Conservation (phyloP, 805 yeast species). For the Cyberlindnera petersonii region DNA sequence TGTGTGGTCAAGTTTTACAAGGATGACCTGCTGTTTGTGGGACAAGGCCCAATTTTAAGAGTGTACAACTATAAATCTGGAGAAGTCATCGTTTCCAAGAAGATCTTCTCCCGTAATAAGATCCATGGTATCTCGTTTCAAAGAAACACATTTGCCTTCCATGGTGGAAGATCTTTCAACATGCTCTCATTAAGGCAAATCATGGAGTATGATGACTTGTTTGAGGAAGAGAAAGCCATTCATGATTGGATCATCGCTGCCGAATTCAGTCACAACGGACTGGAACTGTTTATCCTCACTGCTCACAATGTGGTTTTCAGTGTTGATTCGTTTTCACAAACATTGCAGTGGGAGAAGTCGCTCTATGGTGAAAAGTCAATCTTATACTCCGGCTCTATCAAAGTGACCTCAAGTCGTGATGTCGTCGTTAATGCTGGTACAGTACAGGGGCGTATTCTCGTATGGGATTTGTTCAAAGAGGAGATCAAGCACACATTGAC, state of each 20-base stretch:
- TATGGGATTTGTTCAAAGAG: constrained; percentile 60
- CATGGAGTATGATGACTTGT: constrained; percentile 22
- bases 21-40: constrained; percentile 46
- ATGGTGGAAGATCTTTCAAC: constrained; percentile 73
- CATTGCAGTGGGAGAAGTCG: constrained; percentile 29
- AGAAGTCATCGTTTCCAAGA: constrained; percentile 34
- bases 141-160: constrained; percentile 37
- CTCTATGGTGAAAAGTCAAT: constrained; percentile 72
- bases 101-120: constrained; percentile 66
- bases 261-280: constrained; percentile 41
- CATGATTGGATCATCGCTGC: constrained; percentile 80
- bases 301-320: constrained; percentile 71
- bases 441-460: constrained; percentile 79
- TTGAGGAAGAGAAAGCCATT: constrained; percentile 43
- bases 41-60: constrained; percentile 67
- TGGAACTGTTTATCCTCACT: constrained; percentile 52
- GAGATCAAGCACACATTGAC: constrained; percentile 51
- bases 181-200: constrained; percentile 35
- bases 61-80: constrained; percentile 45
- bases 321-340: constrained; percentile 29
- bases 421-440: constrained; percentile 83
- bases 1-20: constrained; percentile 20
- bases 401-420: constrained; percentile 36
- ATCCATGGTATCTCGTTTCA: constrained; percentile 68
- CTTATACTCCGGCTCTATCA: constrained; percentile 80